Base-by-base conservation (phyloP, 371 early-diverging fungal species). In the Phascolomyces articulosus region DNA sequence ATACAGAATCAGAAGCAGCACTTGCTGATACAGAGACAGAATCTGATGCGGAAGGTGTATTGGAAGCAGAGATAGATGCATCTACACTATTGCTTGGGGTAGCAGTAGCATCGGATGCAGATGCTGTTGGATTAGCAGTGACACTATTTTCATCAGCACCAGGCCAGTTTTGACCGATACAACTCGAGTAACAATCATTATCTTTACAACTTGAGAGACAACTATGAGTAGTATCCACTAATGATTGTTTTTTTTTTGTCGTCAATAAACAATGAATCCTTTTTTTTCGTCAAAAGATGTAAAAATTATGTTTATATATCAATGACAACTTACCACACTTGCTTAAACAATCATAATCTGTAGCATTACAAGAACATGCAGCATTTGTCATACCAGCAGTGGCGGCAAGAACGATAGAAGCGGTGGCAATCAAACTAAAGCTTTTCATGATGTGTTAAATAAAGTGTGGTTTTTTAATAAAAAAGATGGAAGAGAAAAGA, bases 141-240 rank as follows among this genome's bases (percentile, higher is more conserved):
- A 63, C 55, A 40, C 47, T 26, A 38, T 62, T 38, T 21, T 58
- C 60, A 15, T 44, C 44, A 7, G 58, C 55, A 51, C 69, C 71
- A 8, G 79, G 79, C 79, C 79, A 78, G 51, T 75, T 73, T 54
- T 23, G 61, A 53, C 44, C 44, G 24, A 78, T 73, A 56, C 79
- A 78, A 8, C 60, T 48, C 9, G 65, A 62, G 48, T 73, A 78
- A 55, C 79, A 78, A 29, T 51, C 64, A 28, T 67, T 62, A 18
- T 59, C 65, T 24, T 28, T 13, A 28, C 79, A 78, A 4, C 40
- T 34, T 21, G 60, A 34, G 23, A 78, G 55, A 55, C 79, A 78
- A n/a, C 54, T 27, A n/a, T 75, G 66, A 13, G 73, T 68, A 4
- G 41, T 27, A n/a, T 41, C 60, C 4, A 78, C 79, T 78, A 64